Evolutionary conservation across 495 filamentous ascomycete species (phyloP).

Genomic region (Lepraria neglecta): DNA sequence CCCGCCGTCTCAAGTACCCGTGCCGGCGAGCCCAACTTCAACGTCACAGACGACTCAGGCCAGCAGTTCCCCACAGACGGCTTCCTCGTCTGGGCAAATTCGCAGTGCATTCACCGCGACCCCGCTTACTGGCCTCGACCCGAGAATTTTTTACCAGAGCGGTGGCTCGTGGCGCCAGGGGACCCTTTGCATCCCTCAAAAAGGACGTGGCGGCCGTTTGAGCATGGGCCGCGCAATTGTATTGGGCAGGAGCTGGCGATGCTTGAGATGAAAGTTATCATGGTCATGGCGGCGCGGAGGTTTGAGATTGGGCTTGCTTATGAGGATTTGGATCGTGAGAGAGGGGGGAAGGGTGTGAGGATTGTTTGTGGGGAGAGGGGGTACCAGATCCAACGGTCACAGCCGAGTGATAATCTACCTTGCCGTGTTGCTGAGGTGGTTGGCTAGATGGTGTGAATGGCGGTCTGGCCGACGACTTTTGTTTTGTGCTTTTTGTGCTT

Average conservation of each 20-base stretch:
- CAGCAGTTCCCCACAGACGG: slow-evolving; percentile 30
- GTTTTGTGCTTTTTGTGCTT: too few species aligned
- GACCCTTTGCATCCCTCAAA: slow-evolving; percentile 10
- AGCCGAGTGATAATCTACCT: slow-evolving; percentile 28
- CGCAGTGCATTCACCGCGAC: neutral
- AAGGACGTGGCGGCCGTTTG: slow-evolving; percentile 42
- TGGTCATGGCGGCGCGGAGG: slow-evolving; percentile 1
- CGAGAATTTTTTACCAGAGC: slow-evolving; percentile 35
- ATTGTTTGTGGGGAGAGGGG: slow-evolving; percentile 26
- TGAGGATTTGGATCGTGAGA: slow-evolving; percentile 23
- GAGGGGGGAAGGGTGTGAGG: neutral
- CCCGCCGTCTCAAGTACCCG: slow-evolving; percentile 23
- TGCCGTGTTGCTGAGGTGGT: slow-evolving; percentile 12
- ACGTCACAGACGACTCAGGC: neutral
- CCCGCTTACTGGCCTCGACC: neutral
- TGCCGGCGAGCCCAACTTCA: slow-evolving; percentile 9
- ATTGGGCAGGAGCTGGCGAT: slow-evolving; percentile 47
- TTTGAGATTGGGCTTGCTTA: slow-evolving; percentile 25
- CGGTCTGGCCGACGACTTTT: too few species aligned
- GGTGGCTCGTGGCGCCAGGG: slow-evolving; percentile 14
- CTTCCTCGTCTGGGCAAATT: slow-evolving; percentile 3
- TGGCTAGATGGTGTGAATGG: too few species aligned
- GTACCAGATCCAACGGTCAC: slow-evolving; percentile 26
- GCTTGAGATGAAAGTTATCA: slow-evolving; percentile 36
- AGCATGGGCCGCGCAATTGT: slow-evolving; percentile 44